Base-by-base conservation (phyloP, 768 basidiomycete species). In the Leucogyrophana mollusca region DNA sequence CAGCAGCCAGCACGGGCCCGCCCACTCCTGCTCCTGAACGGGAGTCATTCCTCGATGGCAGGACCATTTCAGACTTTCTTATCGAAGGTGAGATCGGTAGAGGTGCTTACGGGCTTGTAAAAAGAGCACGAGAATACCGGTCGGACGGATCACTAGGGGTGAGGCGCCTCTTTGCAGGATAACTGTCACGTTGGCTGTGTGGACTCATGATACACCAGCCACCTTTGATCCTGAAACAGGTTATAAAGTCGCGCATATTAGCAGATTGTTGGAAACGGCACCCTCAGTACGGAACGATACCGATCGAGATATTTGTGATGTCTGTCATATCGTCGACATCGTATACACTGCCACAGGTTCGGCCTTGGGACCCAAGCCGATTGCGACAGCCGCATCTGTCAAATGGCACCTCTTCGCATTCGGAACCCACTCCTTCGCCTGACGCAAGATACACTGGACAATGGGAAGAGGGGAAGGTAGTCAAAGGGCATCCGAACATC, bases 201-300 rank as follows among this genome's bases (percentile, higher is more conserved):
- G 21, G 43, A 24, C 52, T 51, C 58, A 38, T 9, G 43, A 23
- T 32, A 24, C 42, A 36, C 7, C 57, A 94, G 92, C 87, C 93
- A 3, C 83, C 88, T 30, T 70, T 96, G 49, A 87, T 99, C 57
- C 93, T 99, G 69, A 99, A 99, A 62, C 94, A 96, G 67, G 86
- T 98, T 59, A 94, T 98, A 74, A 98, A 98, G 68, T 94, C 91
- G 38, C 89, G 96, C 42, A 99, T 99, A 49, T 79, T 99, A 43
- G 95, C 95, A 23, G 95, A 99, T 70, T 98, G 95, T 67, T 99
- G 96, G 96, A 98, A 98, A 73, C 90, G 90, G 60, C 95, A 99
- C 64, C 88, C 90, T 34, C 82, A 86, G 51, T 80, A 90, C 64
- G 95, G 95, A 46, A 96, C 96, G 7, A 96, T 98, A 58, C 95